Evolutionary conservation across 352 stramenopile species (phyloP), one percentile per base, ranked within the genome.

Genomic region (Pythium utonaiense): DNA sequence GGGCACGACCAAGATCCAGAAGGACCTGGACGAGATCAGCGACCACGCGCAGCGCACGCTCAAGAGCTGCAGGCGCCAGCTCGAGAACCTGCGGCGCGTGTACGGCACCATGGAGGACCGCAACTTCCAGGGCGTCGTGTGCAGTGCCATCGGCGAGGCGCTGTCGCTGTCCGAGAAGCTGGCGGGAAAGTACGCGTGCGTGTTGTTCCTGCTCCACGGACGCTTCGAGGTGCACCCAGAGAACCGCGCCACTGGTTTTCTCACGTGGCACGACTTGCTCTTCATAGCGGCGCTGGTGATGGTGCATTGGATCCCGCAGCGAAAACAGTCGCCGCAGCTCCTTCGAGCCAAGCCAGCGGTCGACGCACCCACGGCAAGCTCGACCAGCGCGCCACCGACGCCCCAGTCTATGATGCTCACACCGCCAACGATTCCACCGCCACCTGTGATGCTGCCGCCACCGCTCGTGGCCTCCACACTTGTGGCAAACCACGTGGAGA

Each of bases 21-120:
- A 95, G 60, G 86, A 95, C 48, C 71, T 95, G 22, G 86, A 95
- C 64, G 83, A 95, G 64, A 85, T 95, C 52, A 88, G 79, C 14
- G 83, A 93, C 47, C 58, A 75, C 19, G 75, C 79, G 1, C 69
- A 83, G 55, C 73, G 72, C 44, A 91, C 80, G 31, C 67, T 91
- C 48, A 89, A 91, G 69, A 77, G 79, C 58, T 95, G 86, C 40
- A 73, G 85, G 0, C 74, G 85, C 7, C 80, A 93, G 36, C 68
- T 93, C 41, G 82, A 93, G 60, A 93, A 93, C 55, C 70, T 95
- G 31, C 73, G 80, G 6, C 78, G 78, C n/a, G 71, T 93, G 19
- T 92, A 90, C 62, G 67, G 62, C 47, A 73, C 77, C 1, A 76
- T 92, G 59, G 83, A 93, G 52, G 83, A 93, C 61, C 78, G 77